Evolutionary conservation across 2,329 filamentous ascomycete genomes (phyloP).

Genomic region (Alternaria consortialis): DNA sequence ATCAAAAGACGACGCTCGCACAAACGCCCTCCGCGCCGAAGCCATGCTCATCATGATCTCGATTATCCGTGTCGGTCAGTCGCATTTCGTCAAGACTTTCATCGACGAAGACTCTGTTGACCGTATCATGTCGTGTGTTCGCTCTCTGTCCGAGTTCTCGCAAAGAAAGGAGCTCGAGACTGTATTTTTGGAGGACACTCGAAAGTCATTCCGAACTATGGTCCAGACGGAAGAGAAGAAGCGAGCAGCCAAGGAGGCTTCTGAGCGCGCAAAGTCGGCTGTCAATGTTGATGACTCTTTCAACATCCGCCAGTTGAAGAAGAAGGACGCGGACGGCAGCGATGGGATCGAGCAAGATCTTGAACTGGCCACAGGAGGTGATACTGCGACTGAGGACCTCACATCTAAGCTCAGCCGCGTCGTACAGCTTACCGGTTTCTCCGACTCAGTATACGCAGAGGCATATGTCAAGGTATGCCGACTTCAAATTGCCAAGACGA

Average conservation of each 20-base stretch:
- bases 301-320: conserved; percentile 88
- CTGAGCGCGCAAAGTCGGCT: conserved; percentile 90
- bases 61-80: conserved; percentile 96
- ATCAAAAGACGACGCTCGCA: conserved; percentile 82
- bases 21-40: conserved; percentile 92
- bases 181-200: conserved; percentile 92
- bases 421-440: conserved; percentile 97
- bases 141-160: conserved; percentile 88
- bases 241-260: conserved; percentile 90
- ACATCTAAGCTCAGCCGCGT: conserved; percentile 95
- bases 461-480: conserved; percentile 85
- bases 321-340: conserved; percentile 80
- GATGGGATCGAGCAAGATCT: conserved; percentile 91
- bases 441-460: conserved; percentile 97
- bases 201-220: conserved; percentile 96
- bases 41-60: conserved; percentile 99
- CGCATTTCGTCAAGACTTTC: conserved; percentile 96
- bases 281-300: conserved; percentile 97
- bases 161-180: conserved; percentile 89
- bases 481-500: too few species aligned
- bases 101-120: conserved; percentile 99
- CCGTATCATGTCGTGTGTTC: conserved; percentile 96
- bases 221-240: conserved; percentile 98
- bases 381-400: conserved; percentile 82
- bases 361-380: conserved; percentile 92